These are phyloP conservation scores for Escallonia rubra DNA, from an alignment of 129 eudicot species.

Conservation along the genomic window DNA sequence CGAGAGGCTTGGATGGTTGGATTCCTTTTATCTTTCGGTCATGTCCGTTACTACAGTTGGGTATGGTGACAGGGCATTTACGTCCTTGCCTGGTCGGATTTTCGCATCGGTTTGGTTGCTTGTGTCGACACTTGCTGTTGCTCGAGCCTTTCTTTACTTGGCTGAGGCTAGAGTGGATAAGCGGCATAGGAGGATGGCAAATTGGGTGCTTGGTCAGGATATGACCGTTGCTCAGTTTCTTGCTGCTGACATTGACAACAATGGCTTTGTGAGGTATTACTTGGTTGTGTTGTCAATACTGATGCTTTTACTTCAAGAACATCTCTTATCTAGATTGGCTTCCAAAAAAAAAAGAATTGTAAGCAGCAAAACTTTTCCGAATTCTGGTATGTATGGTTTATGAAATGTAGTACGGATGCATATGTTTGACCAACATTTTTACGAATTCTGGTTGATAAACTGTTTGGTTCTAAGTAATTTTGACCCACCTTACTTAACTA, in stretches of 20 bases:
- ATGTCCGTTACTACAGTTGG: slow-evolving; percentile 98
- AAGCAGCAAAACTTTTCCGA: no score
- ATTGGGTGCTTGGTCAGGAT: slow-evolving; percentile 88
- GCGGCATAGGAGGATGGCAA: slow-evolving; percentile 86
- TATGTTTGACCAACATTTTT: no score
- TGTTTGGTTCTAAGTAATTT: no score
- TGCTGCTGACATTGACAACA: slow-evolving; percentile 91
- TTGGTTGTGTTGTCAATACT: not conserved
- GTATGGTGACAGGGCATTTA: slow-evolving; percentile 86
- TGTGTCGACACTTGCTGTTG: slow-evolving; percentile 94
- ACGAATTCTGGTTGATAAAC: no score
- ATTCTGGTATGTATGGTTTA: no score
- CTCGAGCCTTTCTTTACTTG: slow-evolving; percentile 95
- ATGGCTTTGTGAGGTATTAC: slow-evolving; percentile 79
- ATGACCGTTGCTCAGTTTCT: slow-evolving; percentile 96
- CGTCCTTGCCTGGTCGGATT: slow-evolving; percentile 63
- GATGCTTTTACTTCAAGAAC: no score
- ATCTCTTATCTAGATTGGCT: no score
- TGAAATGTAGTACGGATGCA: no score
- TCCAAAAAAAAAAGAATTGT: no score
- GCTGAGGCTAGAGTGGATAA: slow-evolving; percentile 96
- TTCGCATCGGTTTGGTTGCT: slow-evolving; percentile 96
- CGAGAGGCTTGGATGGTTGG: slow-evolving; percentile 72
- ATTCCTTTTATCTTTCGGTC: slow-evolving; percentile 84
- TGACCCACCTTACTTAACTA: no score